A percentile compares a stretch with the other conserved stretches of the same genome.
Conservation (phyloP, 495 filamentous ascomycete genomes). For the Aspergillus baeticus region DNA sequence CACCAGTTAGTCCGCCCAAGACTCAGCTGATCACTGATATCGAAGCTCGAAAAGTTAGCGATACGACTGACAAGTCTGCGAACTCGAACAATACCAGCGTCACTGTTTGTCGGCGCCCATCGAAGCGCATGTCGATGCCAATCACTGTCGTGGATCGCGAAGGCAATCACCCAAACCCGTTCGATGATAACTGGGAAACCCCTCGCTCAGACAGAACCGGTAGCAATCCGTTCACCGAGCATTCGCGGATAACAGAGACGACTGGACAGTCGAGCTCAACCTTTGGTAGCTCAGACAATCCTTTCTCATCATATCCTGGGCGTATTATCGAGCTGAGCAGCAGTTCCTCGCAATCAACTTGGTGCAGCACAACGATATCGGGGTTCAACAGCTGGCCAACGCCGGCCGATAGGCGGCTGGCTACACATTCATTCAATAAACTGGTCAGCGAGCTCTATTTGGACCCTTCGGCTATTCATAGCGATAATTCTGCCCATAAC, state of each 20-base stretch:
- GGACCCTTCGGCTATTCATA: constrained; percentile 11
- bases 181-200: constrained; percentile 14
- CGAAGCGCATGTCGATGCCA: constrained; percentile 22
- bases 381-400: constrained; percentile 17
- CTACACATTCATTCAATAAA: constrained; percentile 28
- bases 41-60: neutral
- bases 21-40: neutral
- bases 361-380: constrained; percentile 1
- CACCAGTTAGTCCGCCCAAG: neutral
- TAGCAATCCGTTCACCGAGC: constrained; percentile 28
- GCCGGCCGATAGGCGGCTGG: constrained; percentile 21
- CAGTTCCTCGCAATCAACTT: constrained; percentile 11
- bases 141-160: constrained; percentile 16
- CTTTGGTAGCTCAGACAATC: constrained; percentile 11
- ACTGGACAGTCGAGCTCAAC: constrained; percentile 15
- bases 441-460: constrained; percentile 24
- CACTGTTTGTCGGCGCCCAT: constrained; percentile 34
- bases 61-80: constrained; percentile 28
- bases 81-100: constrained; percentile 27
- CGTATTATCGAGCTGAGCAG: constrained; percentile 4
- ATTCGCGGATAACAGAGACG: constrained; percentile 6
- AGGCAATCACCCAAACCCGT: constrained; percentile 10
- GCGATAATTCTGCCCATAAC: constrained; percentile 3
- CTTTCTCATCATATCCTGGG: constrained; percentile 2
- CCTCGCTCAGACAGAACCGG: constrained; percentile 14